phyloP scores from a whole-genome alignment of 805 yeast species.

The Candida boidinii region DNA sequence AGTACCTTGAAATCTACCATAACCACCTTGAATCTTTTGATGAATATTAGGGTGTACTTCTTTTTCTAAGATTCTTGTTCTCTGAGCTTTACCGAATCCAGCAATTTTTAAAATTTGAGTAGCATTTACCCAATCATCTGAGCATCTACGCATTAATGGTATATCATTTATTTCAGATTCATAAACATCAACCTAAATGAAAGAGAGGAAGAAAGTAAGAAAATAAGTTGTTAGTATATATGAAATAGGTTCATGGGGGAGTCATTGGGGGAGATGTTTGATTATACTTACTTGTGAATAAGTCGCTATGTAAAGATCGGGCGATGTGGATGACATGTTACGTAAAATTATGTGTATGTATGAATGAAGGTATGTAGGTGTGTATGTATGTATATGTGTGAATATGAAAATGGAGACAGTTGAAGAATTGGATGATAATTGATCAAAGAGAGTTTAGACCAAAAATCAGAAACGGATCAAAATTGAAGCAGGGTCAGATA shows the following conservation, averaged over 20 bases:
- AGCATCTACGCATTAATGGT: slow-evolving; percentile 81
- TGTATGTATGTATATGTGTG: slow-evolving; percentile 4
- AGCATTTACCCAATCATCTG: slow-evolving; percentile 91
- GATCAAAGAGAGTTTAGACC: too few relatives aligned
- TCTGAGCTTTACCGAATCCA: slow-evolving; percentile 66
- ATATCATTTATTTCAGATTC: slow-evolving; percentile 64
- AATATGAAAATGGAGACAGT: too few relatives aligned
- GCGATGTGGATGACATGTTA: slow-evolving; percentile 8
- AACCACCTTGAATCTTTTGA: slow-evolving; percentile 80
- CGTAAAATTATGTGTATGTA: not conserved
- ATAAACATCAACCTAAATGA: slow-evolving; percentile 33
- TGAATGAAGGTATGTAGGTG: not conserved
- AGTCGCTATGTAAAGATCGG: slow-evolving; percentile 31
- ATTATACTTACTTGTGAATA: slow-evolving; percentile 34
- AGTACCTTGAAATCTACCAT: slow-evolving; percentile 79
- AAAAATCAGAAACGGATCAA: too few relatives aligned
- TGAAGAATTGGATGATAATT: too few relatives aligned
- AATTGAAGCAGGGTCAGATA: too few relatives aligned
- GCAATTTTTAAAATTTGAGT: slow-evolving; percentile 77
- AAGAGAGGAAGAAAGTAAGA: not conserved
- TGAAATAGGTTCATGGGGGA: not conserved
- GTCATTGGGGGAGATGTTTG: not conserved
- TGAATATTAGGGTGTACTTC: slow-evolving; percentile 62
- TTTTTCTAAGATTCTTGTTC: slow-evolving; percentile 68
- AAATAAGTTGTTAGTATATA: not conserved